A percentile compares a stretch with the other conserved stretches of the same genome.
phyloP scores from a whole-genome alignment of 768 basidiomycete genomes.

The Psilocybe tampanensis region DNA sequence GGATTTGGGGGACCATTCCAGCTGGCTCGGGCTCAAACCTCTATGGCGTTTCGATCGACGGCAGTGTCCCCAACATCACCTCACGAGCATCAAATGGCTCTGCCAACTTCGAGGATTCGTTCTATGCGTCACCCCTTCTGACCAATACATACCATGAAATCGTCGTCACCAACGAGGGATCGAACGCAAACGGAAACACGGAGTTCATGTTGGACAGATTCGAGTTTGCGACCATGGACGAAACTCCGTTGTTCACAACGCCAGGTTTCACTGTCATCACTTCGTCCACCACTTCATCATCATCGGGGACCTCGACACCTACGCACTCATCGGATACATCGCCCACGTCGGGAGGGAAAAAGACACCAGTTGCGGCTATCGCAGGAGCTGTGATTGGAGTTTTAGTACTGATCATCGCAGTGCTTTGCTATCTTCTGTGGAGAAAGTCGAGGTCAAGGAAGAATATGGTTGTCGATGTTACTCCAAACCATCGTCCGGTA shows the following conservation, averaged over 20 bases:
- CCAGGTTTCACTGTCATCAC: background rate
- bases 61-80: constrained; percentile 9
- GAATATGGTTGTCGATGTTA: background rate
- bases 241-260: constrained; percentile 11
- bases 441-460: background rate
- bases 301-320: background rate
- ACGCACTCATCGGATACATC: background rate
- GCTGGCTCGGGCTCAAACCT: constrained; percentile 17
- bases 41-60: constrained; percentile 18
- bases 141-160: constrained; percentile 17
- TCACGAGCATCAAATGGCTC: constrained; percentile 19
- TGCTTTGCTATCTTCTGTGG: constrained; percentile 14
- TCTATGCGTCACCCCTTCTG: constrained; percentile 13
- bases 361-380: constrained; percentile 14
- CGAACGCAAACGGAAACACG: constrained; percentile 13
- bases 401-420: constrained; percentile 4
- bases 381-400: constrained; percentile 14
- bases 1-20: constrained; percentile 23
- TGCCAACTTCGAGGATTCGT: constrained; percentile 17
- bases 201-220: constrained; percentile 24
- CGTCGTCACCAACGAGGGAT: constrained; percentile 20
- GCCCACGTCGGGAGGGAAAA: constrained; percentile 1
- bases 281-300: background rate
- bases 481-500: background rate
- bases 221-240: constrained; percentile 19